phyloP scores from a whole-genome alignment of 371 early-diverging fungal species.

The Mucor piriformis region DNA sequence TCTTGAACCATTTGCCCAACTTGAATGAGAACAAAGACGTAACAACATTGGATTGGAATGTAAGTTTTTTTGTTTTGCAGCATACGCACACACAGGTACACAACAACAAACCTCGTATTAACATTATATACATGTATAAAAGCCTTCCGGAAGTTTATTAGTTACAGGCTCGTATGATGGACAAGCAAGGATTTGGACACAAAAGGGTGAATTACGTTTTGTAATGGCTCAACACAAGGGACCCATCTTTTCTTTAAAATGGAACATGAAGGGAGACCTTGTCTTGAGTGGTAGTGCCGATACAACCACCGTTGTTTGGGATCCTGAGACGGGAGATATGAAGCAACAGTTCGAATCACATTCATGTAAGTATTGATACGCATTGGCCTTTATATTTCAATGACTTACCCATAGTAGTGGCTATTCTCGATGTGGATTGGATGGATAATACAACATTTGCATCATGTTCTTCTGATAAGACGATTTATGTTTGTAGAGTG shows the following conservation, averaged over 20 bases:
- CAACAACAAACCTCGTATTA: no score
- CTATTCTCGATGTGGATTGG: conserved; percentile 93
- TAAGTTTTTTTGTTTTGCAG: conserved; percentile 43
- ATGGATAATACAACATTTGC: conserved; percentile 90
- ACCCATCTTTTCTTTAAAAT: conserved; percentile 87
- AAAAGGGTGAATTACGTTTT: conserved; percentile 66
- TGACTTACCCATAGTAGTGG: conserved; percentile 33
- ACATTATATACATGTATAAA: no score
- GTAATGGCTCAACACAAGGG: conserved; percentile 76
- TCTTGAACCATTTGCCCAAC: conserved; percentile 63
- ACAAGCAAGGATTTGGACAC: conserved; percentile 84
- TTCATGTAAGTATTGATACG: conserved; percentile 48
- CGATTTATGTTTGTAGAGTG: conserved; percentile 80
- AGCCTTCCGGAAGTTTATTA: conserved; percentile 81
- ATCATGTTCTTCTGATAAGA: conserved; percentile 84
- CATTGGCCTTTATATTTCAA: neutral
- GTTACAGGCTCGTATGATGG: conserved; percentile 96
- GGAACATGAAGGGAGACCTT: conserved; percentile 82
- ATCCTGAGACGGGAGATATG: conserved; percentile 74
- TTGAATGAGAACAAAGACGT: conserved; percentile 64
- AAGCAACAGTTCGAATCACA: conserved; percentile 83
- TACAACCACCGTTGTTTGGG: conserved; percentile 86
- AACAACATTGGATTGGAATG: conserved; percentile 93
- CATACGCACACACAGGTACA: neutral
- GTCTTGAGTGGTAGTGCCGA: conserved; percentile 85